Evolutionary conservation across 2,329 filamentous ascomycete species (phyloP).

Genomic region (Metarhizium guizhouense): DNA sequence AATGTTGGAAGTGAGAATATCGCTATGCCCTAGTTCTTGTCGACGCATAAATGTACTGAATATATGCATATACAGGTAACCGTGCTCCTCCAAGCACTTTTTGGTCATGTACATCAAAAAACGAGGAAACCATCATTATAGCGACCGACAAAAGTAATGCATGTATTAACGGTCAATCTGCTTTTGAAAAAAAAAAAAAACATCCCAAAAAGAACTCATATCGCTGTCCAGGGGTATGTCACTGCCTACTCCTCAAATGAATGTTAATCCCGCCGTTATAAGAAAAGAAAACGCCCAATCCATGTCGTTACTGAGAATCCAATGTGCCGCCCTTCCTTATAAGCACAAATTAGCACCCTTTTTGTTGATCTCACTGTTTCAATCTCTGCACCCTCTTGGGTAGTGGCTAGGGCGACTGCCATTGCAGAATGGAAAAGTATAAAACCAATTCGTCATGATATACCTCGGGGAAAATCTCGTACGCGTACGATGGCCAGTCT

Average conservation of each 20-base stretch:
- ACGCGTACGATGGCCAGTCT: constrained; percentile 1
- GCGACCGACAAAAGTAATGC: background rate
- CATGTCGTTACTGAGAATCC: background rate
- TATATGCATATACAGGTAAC: no score
- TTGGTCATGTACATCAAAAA: background rate
- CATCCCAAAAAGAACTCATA: background rate
- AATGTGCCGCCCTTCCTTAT: background rate
- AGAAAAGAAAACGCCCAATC: no score
- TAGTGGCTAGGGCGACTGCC: constrained; percentile 1
- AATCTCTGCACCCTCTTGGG: no score
- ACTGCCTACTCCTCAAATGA: background rate
- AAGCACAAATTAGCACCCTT: background rate
- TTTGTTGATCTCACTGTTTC: no score
- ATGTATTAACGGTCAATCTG: background rate
- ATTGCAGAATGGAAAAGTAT: background rate
- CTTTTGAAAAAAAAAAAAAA: background rate
- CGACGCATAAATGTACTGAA: no score
- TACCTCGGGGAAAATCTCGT: background rate
- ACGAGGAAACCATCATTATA: no score
- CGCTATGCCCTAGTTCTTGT: no score
- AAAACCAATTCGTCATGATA: background rate
- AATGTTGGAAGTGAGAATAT: no score
- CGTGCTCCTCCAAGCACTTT: no score
- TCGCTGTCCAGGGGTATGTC: background rate
- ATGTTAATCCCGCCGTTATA: background rate